These are phyloP conservation scores for Fagopyrum esculentum DNA, from an alignment of 148 eudicot genomes.

Conservation along the genomic window DNA sequence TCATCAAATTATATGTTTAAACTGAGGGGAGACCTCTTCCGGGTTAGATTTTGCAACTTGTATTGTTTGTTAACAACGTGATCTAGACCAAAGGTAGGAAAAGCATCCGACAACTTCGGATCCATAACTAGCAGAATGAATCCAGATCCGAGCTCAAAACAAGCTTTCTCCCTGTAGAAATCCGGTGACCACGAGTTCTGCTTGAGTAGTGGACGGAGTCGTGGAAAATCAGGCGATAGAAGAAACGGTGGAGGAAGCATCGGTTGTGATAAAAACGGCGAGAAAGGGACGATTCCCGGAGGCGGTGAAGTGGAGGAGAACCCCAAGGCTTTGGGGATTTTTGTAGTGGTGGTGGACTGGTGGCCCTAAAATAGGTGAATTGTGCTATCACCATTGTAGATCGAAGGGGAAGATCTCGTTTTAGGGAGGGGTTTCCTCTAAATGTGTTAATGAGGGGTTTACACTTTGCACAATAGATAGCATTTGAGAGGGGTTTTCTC, in stretches of 20 bases:
- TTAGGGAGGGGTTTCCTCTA: no score
- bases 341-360: no score
- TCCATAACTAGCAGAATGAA: conserved; percentile 56
- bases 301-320: conserved; percentile 17
- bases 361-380: no score
- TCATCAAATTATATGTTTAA: no score
- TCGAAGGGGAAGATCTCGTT: no score
- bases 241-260: conserved; percentile 1
- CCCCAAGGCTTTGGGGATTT: conserved; percentile 13
- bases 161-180: conserved; percentile 49
- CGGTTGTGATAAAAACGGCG: conserved; percentile 19
- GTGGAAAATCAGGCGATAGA: neutral
- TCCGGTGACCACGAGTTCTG: conserved; percentile 87
- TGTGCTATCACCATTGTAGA: no score
- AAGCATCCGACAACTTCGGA: conserved; percentile 42
- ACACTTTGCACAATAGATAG: no score
- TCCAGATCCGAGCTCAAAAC: conserved; percentile 73
- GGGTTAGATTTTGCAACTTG: no score
- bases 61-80: conserved; percentile 58
- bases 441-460: no score
- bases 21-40: no score
- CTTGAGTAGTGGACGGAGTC: conserved; percentile 30
- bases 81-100: conserved; percentile 66
- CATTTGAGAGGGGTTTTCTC: no score
- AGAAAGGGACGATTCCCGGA: conserved; percentile 15